phyloP scores from a whole-genome alignment of 2,329 filamentous ascomycete genomes.

The Arthroderma sp. region DNA sequence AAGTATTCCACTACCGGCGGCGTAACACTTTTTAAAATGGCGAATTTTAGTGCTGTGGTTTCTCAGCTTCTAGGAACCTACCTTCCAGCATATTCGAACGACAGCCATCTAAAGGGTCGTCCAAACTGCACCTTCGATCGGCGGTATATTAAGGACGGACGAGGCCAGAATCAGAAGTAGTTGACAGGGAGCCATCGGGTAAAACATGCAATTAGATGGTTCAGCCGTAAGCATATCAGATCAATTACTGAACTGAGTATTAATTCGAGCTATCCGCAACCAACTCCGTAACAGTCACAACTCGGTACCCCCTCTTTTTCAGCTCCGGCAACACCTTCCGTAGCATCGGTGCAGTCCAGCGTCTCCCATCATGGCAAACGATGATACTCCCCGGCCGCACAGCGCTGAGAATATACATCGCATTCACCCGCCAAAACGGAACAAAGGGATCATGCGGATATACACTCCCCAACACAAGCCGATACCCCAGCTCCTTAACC shows the following conservation, averaged over 20 bases:
- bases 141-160: no score
- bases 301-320: slow-evolving; percentile 52
- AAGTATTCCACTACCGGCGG: no score
- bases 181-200: no score
- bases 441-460: slow-evolving; percentile 92
- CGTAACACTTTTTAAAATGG: no score
- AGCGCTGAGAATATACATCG: slow-evolving; percentile 69
- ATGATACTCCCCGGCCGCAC: slow-evolving; percentile 63
- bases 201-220: no score
- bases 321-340: slow-evolving; percentile 58
- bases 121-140: no score
- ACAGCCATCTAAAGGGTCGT: no score
- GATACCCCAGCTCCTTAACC: slow-evolving; percentile 50
- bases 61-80: no score
- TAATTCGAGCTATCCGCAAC: slow-evolving; percentile 23
- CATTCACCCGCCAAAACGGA: slow-evolving; percentile 54
- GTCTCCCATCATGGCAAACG: slow-evolving; percentile 70
- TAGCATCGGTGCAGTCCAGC: slow-evolving; percentile 76
- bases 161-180: no score
- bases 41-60: no score
- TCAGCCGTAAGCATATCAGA: not conserved
- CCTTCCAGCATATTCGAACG: no score
- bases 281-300: slow-evolving; percentile 59
- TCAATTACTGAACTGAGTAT: not conserved
- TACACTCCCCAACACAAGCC: slow-evolving; percentile 65